phyloP scores from a whole-genome alignment of 192 early-diverging fungal species.

The Entomortierella beljakovae region DNA sequence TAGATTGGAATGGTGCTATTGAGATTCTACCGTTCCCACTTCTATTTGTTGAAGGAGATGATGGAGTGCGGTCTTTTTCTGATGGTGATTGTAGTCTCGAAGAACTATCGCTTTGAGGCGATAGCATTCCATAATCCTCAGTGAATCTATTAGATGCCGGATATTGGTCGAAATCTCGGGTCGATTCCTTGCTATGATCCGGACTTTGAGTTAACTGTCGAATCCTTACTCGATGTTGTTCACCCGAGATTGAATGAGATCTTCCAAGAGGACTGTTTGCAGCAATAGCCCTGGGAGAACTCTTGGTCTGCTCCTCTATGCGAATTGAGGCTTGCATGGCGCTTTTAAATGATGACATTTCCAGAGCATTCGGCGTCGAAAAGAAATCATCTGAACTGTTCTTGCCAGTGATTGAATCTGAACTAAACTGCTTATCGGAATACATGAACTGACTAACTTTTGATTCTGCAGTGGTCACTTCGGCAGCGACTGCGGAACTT shows the following conservation, averaged over 20 bases:
- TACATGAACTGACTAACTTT: slow-evolving; percentile 42
- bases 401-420: too few species aligned
- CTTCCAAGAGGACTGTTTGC: slow-evolving; percentile 4
- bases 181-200: background rate
- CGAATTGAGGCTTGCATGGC: background rate
- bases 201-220: background rate
- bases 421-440: slow-evolving; percentile 1
- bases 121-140: slow-evolving; percentile 3
- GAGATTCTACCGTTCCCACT: background rate
- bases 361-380: slow-evolving; percentile 16
- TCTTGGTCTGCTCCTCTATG: background rate
- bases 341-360: slow-evolving; percentile 4
- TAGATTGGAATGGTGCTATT: slow-evolving; percentile 5
- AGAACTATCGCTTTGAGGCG: background rate
- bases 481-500: slow-evolving; percentile 28
- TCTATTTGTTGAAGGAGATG: background rate
- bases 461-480: slow-evolving; percentile 31
- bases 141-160: background rate
- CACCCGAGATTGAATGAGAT: slow-evolving; percentile 18
- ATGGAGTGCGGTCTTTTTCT: background rate
- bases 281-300: background rate
- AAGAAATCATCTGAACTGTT: background rate
- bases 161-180: slow-evolving; percentile 14
- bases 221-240: background rate
- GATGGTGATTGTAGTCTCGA: background rate